These are phyloP conservation scores for Streptanthus diversifolius DNA, from an alignment of 345 rosid genomes.

Conservation along the genomic window DNA sequence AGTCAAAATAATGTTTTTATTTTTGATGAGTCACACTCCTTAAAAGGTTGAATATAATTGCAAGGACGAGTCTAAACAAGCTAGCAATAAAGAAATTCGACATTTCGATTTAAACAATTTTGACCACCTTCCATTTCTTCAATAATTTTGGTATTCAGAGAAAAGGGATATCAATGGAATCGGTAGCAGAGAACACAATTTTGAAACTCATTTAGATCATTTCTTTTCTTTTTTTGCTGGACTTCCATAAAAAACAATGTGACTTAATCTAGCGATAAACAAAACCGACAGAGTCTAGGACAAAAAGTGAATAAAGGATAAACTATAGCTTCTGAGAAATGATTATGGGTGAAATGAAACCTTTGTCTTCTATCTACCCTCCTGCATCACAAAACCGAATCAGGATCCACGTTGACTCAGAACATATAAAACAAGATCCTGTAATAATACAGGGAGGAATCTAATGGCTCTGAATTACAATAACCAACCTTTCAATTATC, in stretches of 20 bases:
- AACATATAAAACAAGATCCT: background rate
- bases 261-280: background rate
- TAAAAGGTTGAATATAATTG: background rate
- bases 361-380: background rate
- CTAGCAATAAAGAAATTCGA: background rate
- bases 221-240: background rate
- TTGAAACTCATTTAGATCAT: background rate
- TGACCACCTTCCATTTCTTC: background rate
- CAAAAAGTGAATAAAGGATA: slow-evolving; percentile 17
- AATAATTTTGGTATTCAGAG: background rate
- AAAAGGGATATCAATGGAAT: background rate
- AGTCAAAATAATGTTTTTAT: background rate
- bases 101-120: background rate
- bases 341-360: background rate
- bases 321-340: slow-evolving; percentile 7
- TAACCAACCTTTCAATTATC: background rate
- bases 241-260: background rate
- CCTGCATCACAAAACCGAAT: slow-evolving; percentile 2
- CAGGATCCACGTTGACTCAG: background rate
- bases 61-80: background rate
- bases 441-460: background rate
- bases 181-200: background rate
- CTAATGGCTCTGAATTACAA: background rate
- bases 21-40: background rate
- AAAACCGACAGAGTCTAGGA: slow-evolving; percentile 10